Percentiles rank a stretch among this genome's conserved stretches.
Evolutionary conservation across 1,284 basidiomycete genomes (phyloP).

Genomic region (Cystobasidiaceae sp.): DNA sequence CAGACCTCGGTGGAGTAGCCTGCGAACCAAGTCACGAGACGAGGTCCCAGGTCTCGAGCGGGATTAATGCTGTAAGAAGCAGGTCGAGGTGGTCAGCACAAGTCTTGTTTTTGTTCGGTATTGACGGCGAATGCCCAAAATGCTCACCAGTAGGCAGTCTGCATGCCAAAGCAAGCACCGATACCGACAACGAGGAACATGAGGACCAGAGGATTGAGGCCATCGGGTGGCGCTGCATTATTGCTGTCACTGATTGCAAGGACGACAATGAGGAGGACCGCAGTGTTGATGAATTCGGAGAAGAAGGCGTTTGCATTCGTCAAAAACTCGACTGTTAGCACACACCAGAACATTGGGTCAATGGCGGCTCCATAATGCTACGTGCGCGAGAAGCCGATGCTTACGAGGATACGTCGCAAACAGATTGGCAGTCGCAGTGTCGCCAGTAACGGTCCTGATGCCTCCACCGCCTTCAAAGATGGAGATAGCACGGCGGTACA

Average conservation of each 20-base stretch:
- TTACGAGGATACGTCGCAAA: constrained; percentile 38
- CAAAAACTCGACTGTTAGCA: not conserved
- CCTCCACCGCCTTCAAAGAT: constrained; percentile 34
- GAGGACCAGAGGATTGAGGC: constrained; percentile 38
- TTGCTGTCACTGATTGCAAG: constrained; percentile 24
- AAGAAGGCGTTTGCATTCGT: constrained; percentile 14
- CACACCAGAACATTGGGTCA: not conserved
- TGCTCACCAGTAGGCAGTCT: constrained; percentile 27
- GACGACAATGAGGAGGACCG: constrained; percentile 37
- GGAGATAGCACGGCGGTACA: constrained; percentile 34
- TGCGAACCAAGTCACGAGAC: constrained; percentile 38
- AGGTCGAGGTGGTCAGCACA: constrained; percentile 36
- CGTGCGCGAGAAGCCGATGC: not conserved
- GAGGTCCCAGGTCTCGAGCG: constrained; percentile 42
- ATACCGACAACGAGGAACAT: constrained; percentile 40
- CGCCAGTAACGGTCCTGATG: constrained; percentile 21
- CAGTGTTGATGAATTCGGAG: constrained; percentile 37
- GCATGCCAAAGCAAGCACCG: constrained; percentile 31
- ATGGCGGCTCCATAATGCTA: not conserved
- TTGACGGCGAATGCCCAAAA: constrained; percentile 41
- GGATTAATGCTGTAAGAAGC: constrained; percentile 17
- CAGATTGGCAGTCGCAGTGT: constrained; percentile 36
- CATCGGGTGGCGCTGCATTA: constrained; percentile 29
- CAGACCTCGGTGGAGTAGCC: constrained; percentile 39
- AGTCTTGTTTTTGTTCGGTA: not conserved